Base-by-base conservation (phyloP, 352 stramenopile genomes). In the Phytophthora parvispora region DNA sequence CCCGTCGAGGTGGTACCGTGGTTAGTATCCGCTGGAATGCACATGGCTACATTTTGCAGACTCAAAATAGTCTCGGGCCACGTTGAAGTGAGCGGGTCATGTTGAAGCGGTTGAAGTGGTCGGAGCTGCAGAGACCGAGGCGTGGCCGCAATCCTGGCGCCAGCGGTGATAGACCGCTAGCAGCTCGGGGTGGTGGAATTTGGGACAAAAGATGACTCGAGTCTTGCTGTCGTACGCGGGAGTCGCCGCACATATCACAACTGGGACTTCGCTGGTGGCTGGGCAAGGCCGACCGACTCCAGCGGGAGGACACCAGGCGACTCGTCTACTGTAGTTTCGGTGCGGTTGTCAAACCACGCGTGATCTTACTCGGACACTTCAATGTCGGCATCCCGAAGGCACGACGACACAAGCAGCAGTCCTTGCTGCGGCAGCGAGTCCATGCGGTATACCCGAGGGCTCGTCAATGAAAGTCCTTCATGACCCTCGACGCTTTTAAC, bases 151-250 rank as follows among this genome's bases (percentile, higher is more conserved):
- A 38, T 38, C 36, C 36, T 43, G 36, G 36, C 36, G 36, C 36
- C 18, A 40, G 32, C n/a, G 16, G 43, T 12, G 27, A 48, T 15
- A n/a, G n/a, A n/a, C n/a, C n/a, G n/a, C n/a, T n/a, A n/a, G 32
- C 15, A 58, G 54, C 6, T 45, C 38, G n/a, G 15, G 16, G 10
- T 22, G 36, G 36, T 43, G 36, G 36, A 38, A 9, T 38, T 38
- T 38, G 32, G 32, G 8, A 9, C 5, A 43, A 52, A 36, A 48
- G 61, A 69, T 69, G 51, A 69, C 61, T n/a, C 52, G 24, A 68
- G 59, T 29, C 12, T 3, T 9, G 32, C 64, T 67, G 56, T 38
- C 64, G 64, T 72, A 34, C 61, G 40, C 28, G 64, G 20, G 36
- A 42, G 34, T 32, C 56, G 32, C 18, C 28, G 29, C 12, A 7